Base-by-base conservation (phyloP, 2,329 filamentous ascomycete species). In the Phaeoacremonium minimum region DNA sequence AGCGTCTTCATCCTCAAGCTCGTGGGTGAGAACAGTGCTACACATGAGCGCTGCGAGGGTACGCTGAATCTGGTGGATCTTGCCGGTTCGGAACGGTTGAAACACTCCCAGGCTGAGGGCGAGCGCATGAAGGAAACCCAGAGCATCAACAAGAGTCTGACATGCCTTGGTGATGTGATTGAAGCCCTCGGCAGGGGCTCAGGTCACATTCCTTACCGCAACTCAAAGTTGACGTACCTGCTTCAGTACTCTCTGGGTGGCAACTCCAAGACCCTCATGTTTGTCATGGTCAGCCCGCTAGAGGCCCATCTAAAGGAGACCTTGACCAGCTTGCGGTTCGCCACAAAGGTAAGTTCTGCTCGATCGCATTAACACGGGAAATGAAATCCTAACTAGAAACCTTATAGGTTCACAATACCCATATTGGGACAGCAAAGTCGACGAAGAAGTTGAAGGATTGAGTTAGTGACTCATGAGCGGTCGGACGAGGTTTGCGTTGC, bases 211-310 rank as follows among this genome's bases (percentile, higher is more conserved):
- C 93, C 93, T 2, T 98, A 97, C 66, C 75, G 93, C 37, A 97
- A 97, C 65, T 95, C 87, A 49, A 97, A 96, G 76, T 74, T 98
- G 46, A 98, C 93, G 7, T 95, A 96, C 55, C 74, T 98, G 32
- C 75, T 98, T 26, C 88, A 97, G 76, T 94, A 93, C 56, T 95
- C 88, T 4, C 71, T 98, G 7, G 91, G 93, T 4, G 93, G 93
- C 13, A 96, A 95, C 60, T 93, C 85, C 49, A 95, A 96, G 66
- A 98, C 93, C 1, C 82, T 98, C 51, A 98, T 98, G 93, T 95
- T 98, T 60, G 88, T 97, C 58, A 97, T 97, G 90, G 86, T 95
- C 38, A 93, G 85, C 49, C 93, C 93, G 20, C 69, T 97, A 41
- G 87, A 94, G 66, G 85, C 82, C 6, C 93, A 97, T 66, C 69